phyloP scores from a whole-genome alignment of 1,284 basidiomycete species.

The Ceratobasidium sp. region DNA sequence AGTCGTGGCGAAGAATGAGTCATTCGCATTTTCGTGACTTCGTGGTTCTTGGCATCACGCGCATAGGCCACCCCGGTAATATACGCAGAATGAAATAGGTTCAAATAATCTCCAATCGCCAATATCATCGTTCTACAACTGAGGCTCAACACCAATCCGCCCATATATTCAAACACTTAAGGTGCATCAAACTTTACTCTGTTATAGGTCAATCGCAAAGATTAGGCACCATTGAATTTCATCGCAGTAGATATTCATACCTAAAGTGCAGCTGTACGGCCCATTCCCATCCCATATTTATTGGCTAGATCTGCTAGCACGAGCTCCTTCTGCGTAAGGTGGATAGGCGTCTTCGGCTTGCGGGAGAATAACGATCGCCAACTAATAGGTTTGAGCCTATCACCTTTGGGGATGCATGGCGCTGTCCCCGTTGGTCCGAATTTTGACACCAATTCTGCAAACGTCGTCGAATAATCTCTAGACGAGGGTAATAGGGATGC shows the following conservation, averaged over 20 bases:
- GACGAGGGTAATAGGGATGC: neutral
- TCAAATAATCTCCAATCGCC: no score
- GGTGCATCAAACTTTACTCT: no score
- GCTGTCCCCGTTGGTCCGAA: neutral
- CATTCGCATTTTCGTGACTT: neutral
- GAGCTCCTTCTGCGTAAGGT: neutral
- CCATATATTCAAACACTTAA: no score
- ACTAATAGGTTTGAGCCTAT: neutral
- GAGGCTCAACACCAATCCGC: no score
- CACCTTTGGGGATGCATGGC: neutral
- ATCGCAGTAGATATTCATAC: neutral
- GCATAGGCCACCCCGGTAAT: neutral
- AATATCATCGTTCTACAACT: no score
- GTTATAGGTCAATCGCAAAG: neutral
- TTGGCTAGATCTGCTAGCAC: neutral
- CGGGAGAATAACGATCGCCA: constrained; percentile 1
- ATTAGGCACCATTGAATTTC: neutral
- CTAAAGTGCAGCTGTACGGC: neutral
- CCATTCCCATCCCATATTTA: neutral
- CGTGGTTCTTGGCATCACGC: neutral
- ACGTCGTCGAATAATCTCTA: neutral
- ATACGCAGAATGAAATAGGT: neutral
- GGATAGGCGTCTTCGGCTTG: neutral
- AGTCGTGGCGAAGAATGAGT: neutral
- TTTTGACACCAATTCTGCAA: neutral